Evolutionary conservation across 768 basidiomycete genomes (phyloP).

Genomic region (Phylloporus sp.): DNA sequence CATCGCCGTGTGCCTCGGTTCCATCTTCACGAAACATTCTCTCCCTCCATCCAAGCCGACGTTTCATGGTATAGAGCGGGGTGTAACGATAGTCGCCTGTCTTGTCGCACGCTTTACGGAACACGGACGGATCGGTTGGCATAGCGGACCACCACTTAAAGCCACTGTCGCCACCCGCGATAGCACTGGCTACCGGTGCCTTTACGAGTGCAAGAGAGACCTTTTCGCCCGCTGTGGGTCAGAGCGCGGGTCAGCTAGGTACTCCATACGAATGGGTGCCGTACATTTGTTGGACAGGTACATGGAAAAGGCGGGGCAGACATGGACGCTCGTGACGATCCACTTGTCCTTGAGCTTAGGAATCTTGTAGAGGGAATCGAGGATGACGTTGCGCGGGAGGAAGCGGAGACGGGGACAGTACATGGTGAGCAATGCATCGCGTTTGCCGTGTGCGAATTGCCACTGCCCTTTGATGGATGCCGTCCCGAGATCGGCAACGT

Average conservation of each 20-base stretch:
- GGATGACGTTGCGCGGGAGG: conserved; percentile 19
- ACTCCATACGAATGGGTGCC: neutral
- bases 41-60: neutral
- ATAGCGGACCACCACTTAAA: conserved; percentile 21
- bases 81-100: conserved; percentile 22
- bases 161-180: conserved; percentile 10
- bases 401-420: conserved; percentile 21
- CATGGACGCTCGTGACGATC: conserved; percentile 30
- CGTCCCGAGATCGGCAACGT: conserved; percentile 23
- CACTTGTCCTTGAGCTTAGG: conserved; percentile 26
- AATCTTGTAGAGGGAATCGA: conserved; percentile 22
- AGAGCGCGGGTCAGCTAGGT: neutral
- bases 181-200: conserved; percentile 9
- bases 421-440: conserved; percentile 36
- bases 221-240: conserved; percentile 19
- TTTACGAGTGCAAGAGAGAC: conserved; percentile 21
- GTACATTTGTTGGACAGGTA: conserved; percentile 29
- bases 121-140: conserved; percentile 13
- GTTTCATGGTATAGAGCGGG: conserved; percentile 26
- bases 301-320: conserved; percentile 33
- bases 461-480: conserved; percentile 33
- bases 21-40: conserved; percentile 12
- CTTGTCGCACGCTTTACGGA: conserved; percentile 23
- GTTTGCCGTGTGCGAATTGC: conserved; percentile 30
- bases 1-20: neutral